A percentile compares a stretch with the other conserved stretches of the same genome.
phyloP scores from a whole-genome alignment of 2,329 filamentous ascomycete genomes.

The Aspergillus calidoustus region DNA sequence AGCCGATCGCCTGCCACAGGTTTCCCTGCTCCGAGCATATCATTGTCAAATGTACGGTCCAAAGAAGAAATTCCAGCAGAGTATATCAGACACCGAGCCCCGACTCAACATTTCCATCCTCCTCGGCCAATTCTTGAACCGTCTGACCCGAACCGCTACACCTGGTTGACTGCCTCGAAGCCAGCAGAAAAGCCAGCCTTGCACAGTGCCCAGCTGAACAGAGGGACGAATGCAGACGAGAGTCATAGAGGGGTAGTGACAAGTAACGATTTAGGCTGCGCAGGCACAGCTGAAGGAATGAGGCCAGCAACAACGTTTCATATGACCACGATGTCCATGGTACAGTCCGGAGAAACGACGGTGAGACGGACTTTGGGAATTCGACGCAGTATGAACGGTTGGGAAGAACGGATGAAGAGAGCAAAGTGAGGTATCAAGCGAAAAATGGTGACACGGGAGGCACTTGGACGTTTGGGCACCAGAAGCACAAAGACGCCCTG shows the following conservation, averaged over 20 bases:
- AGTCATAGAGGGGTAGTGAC: slow-evolving; percentile 24
- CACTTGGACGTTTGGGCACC: background rate
- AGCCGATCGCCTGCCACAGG: slow-evolving; percentile 17
- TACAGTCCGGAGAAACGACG: slow-evolving; percentile 30
- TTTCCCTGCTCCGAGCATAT: slow-evolving; percentile 7
- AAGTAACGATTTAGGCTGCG: slow-evolving; percentile 33
- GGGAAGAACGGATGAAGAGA: slow-evolving; percentile 46
- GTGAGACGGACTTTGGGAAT: slow-evolving; percentile 48
- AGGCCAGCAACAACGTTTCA: slow-evolving; percentile 43
- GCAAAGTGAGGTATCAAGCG: slow-evolving; percentile 25
- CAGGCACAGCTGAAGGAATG: slow-evolving; percentile 23
- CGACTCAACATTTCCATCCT: slow-evolving; percentile 36
- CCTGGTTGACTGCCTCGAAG: slow-evolving; percentile 38
- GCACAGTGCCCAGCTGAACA: slow-evolving; percentile 18
- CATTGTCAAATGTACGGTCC: slow-evolving; percentile 18
- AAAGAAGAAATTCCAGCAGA: slow-evolving; percentile 26
- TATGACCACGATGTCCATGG: slow-evolving; percentile 45
- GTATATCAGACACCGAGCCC: slow-evolving; percentile 36
- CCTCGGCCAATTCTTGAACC: slow-evolving; percentile 39
- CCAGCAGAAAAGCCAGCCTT: slow-evolving; percentile 27
- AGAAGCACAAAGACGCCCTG: background rate
- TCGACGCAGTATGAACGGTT: slow-evolving; percentile 49
- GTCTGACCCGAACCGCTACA: slow-evolving; percentile 38
- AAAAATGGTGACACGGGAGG: background rate
- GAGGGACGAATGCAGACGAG: slow-evolving; percentile 13